Conservation (phyloP, 2,329 filamentous ascomycete species). For the Ramularia endophylla region DNA sequence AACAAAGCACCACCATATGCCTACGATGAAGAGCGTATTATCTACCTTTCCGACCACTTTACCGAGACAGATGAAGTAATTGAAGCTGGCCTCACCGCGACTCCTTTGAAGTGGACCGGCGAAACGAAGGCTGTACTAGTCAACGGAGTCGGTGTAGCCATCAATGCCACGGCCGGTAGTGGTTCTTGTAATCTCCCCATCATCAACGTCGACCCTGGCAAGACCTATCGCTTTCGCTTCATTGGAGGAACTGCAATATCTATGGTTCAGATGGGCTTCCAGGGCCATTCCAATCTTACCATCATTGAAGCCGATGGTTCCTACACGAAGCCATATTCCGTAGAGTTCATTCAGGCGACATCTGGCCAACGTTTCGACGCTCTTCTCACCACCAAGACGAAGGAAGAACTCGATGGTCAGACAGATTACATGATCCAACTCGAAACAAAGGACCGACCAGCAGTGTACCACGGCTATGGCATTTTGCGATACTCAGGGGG, state of each 20-base stretch:
- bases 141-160: slow-evolving; percentile 42
- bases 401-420: slow-evolving; percentile 38
- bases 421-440: slow-evolving; percentile 42
- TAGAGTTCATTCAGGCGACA: slow-evolving; percentile 50
- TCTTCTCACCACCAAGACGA: slow-evolving; percentile 49
- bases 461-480: slow-evolving; percentile 43
- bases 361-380: slow-evolving; percentile 57
- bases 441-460: slow-evolving; percentile 47
- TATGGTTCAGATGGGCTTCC: slow-evolving; percentile 49
- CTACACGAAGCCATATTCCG: slow-evolving; percentile 46
- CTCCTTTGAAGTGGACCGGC: slow-evolving; percentile 53
- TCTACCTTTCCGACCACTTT: slow-evolving; percentile 55
- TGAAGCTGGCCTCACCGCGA: slow-evolving; percentile 43
- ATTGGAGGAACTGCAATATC: slow-evolving; percentile 54
- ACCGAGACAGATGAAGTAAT: slow-evolving; percentile 48
- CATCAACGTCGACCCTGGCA: slow-evolving; percentile 54
- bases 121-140: slow-evolving; percentile 53
- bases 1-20: slow-evolving; percentile 43
- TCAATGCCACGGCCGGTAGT: slow-evolving; percentile 14
- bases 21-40: slow-evolving; percentile 56
- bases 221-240: slow-evolving; percentile 57
- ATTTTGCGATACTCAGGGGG: slow-evolving; percentile 41
- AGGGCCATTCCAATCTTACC: slow-evolving; percentile 50
- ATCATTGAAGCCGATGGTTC: slow-evolving; percentile 55
- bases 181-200: slow-evolving; percentile 31